Evolutionary conservation across 1,284 basidiomycete genomes (phyloP).

Genomic region (Malassezia yamatoensis): DNA sequence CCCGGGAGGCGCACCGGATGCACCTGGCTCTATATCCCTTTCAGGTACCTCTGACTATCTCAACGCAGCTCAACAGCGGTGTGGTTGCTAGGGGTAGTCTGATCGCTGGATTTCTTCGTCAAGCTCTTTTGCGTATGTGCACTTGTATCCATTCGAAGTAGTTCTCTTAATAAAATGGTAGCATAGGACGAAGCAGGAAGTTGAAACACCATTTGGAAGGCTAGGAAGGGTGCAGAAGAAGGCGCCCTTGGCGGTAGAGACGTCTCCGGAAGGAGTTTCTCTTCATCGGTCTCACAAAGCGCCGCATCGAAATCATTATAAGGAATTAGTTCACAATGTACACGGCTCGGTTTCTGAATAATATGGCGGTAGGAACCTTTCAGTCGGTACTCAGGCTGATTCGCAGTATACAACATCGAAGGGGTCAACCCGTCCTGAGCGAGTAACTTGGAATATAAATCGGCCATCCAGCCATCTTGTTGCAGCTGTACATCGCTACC

Average conservation of each 20-base stretch:
- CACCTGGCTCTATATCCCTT: conserved; percentile 30
- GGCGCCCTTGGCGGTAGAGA: not conserved
- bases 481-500: conserved; percentile 86
- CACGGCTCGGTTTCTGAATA: conserved; percentile 67
- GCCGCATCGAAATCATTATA: conserved; percentile 89
- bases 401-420: conserved; percentile 60
- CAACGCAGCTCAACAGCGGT: conserved; percentile 26
- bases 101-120: conserved; percentile 3
- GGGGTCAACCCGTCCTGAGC: conserved; percentile 75
- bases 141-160: conserved; percentile 40
- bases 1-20: conserved; percentile 41
- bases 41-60: conserved; percentile 22
- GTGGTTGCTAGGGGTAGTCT: conserved; percentile 23
- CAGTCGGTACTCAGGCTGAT: conserved; percentile 67
- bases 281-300: conserved; percentile 87
- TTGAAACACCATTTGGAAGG: conserved; percentile 34
- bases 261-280: conserved; percentile 58
- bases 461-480: conserved; percentile 62
- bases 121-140: conserved; percentile 13
- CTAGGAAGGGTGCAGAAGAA: conserved; percentile 18
- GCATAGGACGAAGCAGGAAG: conserved; percentile 41
- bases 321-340: conserved; percentile 68
- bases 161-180: conserved; percentile 43
- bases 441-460: conserved; percentile 71
- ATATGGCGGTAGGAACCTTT: conserved; percentile 87